Percentiles rank a stretch among this genome's conserved stretches.
Evolutionary conservation across 495 filamentous ascomycete species (phyloP).

Genomic region (Entonaema liquescens): DNA sequence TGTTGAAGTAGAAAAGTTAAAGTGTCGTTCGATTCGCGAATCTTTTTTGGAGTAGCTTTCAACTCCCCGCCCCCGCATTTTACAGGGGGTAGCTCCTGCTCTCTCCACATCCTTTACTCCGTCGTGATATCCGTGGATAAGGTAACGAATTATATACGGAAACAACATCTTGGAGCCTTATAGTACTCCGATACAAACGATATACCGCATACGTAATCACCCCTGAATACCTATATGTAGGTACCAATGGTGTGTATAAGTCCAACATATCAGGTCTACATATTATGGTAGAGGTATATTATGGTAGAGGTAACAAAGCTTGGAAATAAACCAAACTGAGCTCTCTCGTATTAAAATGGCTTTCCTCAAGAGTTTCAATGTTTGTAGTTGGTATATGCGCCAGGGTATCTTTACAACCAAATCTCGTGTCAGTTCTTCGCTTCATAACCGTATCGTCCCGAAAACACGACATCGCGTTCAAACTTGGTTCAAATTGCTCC

Average conservation of each 20-base stretch:
- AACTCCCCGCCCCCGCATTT: constrained; percentile 24
- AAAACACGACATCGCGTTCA: not conserved
- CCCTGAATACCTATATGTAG: not conserved
- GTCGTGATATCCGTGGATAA: not conserved
- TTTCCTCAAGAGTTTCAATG: constrained; percentile 10
- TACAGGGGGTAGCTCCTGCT: constrained; percentile 34
- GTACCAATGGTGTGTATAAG: not conserved
- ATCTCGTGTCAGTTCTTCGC: constrained; percentile 3
- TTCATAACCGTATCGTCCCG: not conserved
- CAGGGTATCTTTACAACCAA: constrained; percentile 40
- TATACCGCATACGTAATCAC: too few relatives aligned
- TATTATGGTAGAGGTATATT: not conserved
- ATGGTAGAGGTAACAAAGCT: not conserved
- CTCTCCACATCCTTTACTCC: constrained; percentile 3
- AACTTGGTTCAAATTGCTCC: constrained; percentile 50
- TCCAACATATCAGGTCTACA: not conserved
- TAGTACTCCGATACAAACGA: too few relatives aligned
- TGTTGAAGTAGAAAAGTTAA: constrained; percentile 5
- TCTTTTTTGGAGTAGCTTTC: constrained; percentile 37
- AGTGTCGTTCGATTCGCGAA: constrained; percentile 26
- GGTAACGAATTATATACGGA: not conserved
- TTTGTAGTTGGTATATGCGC: constrained; percentile 9
- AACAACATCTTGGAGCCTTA: too few relatives aligned
- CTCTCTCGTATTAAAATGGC: not conserved
- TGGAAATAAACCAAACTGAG: not conserved